Evolutionary conservation across 2,329 filamentous ascomycete genomes (phyloP).

Genomic region (Diaporthe sp.): DNA sequence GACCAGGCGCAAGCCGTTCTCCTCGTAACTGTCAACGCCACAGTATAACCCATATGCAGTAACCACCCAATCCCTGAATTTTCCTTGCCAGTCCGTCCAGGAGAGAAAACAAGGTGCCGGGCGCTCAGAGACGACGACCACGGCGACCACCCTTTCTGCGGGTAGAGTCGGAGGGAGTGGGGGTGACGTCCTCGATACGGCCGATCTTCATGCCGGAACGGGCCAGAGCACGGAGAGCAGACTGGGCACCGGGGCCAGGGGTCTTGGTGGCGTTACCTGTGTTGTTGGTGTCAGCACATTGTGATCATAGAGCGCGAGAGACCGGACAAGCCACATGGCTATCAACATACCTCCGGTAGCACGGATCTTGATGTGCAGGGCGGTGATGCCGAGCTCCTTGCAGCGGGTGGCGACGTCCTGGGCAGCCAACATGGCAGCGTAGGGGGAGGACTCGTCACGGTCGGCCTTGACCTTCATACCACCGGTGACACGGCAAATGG

Average conservation of each 20-base stretch:
- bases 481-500: slow-evolving; percentile 99
- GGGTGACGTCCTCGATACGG: slow-evolving; percentile 99
- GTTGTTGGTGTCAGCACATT: background rate
- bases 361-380: slow-evolving; percentile 99
- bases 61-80: slow-evolving; percentile 47
- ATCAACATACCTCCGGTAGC: slow-evolving; percentile 88
- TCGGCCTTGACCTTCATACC: slow-evolving; percentile 99
- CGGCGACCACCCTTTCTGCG: slow-evolving; percentile 99
- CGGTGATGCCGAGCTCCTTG: slow-evolving; percentile 82
- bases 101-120: slow-evolving; percentile 45
- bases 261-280: slow-evolving; percentile 99
- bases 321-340: background rate
- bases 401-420: slow-evolving; percentile 95
- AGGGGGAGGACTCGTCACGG: slow-evolving; percentile 99
- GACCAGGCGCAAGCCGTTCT: slow-evolving; percentile 79
- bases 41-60: slow-evolving; percentile 66
- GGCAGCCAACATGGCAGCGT: slow-evolving; percentile 99
- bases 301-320: slow-evolving; percentile 4
- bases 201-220: slow-evolving; percentile 99
- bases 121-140: slow-evolving; percentile 98
- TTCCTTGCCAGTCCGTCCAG: slow-evolving; percentile 37
- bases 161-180: slow-evolving; percentile 98
- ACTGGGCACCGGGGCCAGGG: slow-evolving; percentile 98
- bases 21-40: slow-evolving; percentile 80
- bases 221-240: slow-evolving; percentile 97